Evolutionary conservation across 2,329 filamentous ascomycete species (phyloP), one percentile per base, ranked within the genome.

Genomic region (Apiospora aurea): DNA sequence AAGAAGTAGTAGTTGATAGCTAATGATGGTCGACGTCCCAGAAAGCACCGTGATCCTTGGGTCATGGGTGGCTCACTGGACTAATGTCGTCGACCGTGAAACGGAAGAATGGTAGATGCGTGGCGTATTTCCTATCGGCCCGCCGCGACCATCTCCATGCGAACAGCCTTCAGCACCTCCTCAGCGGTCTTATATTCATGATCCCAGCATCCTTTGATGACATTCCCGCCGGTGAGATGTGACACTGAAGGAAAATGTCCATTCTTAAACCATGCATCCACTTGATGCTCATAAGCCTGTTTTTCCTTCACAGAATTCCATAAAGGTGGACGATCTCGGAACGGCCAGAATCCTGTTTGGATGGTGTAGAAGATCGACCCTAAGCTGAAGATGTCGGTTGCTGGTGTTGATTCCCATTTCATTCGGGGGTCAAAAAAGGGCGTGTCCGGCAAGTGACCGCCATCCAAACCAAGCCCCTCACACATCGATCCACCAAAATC

Each of bases 401-500:
- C 67, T 38, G 67, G 43, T 24, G 67, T 49, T 47, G 67, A 69
- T 51, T 69, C 67, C 67, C 67, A 69, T 51, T 69, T 41, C 67
- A 69, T 69, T 47, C 46, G 67, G 26, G 67, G 67, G 11, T 69
- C 67, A 38, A 69, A 79, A 72, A 79, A 80, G 8, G 74, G 74
- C 41, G 72, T 74, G 53, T 79, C 76, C 2, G 78, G 78, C n/a
- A 81, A 75, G 69, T 73, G 72, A n/a, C 71, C 67, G 57, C 76
- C 76, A 71, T 79, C 76, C 26, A 80, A 72, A 51, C 74, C 76
- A 4, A 79, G 74, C 34, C 79, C 77, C 47, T 78, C 78, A 73
- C 76, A 80, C 68, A 73, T 75, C 13, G 78, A 80, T 47, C 80
- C 79, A 57, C 79, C 77, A 76, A 80, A 81, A 73, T 81, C 80